Evolutionary conservation across 805 yeast species (phyloP), one percentile per base, ranked within the genome.

Genomic region (Hanseniaspora mollemarum): DNA sequence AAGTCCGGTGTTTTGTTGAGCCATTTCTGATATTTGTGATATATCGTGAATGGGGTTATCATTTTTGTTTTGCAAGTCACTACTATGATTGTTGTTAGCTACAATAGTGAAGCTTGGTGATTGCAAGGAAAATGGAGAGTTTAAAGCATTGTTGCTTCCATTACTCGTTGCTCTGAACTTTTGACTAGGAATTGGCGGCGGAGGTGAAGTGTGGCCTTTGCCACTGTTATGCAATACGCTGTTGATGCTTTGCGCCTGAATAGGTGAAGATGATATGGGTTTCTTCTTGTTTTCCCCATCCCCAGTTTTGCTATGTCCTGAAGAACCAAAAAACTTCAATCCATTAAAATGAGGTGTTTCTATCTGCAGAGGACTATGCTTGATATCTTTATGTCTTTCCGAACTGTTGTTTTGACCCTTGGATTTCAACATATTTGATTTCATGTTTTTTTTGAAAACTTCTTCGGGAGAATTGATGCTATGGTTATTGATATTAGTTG

Each of bases 81-180:
- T 21, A 21, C 2, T 31, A 9, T 38, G 28, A 9, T 16, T 29
- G 12, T 43, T 33, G 22, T 24, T 43, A 16, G 52, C 52, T 22
- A 49, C 48, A 10, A 42, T 49, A 18, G 44, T 48, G 38, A 48
- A 48, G 25, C 51, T 48, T 25, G 51, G 51, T 16, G 45, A 48
- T 48, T 48, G 51, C 9, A 48, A 6, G 1, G 51, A 48, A 19
- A 48, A 48, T 21, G 51, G 51, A 2, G 51, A 48, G 25, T 32
- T 48, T 19, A 48, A 18, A 16, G 42, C 33, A 16, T 43, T 43
- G 18, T 4, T 25, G 18, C 31, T 37, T 10, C 9, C 26, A 15
- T 18, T n/a, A 25, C 43, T 39, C 4, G 32, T 22, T 13, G 43
- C 29, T n/a, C 32, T 39, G 10, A 10, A 25, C n/a, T 39, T 39